Conservation (phyloP, 331 rosid genomes). For the Pyrus hybrid region DNA sequence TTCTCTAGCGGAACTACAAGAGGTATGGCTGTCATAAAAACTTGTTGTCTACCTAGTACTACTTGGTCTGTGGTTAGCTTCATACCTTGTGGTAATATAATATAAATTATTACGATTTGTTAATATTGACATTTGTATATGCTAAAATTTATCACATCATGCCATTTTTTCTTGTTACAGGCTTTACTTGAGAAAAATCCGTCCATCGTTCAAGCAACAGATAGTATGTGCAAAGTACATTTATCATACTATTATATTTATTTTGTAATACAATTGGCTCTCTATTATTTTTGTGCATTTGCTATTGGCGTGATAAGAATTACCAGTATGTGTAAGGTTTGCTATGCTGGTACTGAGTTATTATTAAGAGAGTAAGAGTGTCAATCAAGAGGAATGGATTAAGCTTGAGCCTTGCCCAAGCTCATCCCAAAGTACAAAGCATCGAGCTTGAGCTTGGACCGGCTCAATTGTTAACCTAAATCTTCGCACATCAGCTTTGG, state of each 20-base stretch:
- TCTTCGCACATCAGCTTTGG: not conserved
- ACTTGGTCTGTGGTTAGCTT: too few species aligned
- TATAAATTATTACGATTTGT: too few species aligned
- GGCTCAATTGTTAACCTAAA: not conserved
- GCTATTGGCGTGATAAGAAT: not conserved
- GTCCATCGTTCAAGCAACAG: too few species aligned
- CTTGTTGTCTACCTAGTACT: too few species aligned
- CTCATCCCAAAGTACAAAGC: not conserved
- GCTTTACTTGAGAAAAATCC: constrained; percentile 42
- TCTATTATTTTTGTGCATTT: not conserved
- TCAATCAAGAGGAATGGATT: not conserved
- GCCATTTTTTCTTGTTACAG: constrained; percentile 28
- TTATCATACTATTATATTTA: not conserved
- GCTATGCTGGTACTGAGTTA: not conserved
- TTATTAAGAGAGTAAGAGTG: not conserved
- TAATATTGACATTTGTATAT: too few species aligned
- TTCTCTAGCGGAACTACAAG: too few species aligned
- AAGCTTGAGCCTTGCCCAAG: not conserved
- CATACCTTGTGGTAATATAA: too few species aligned
- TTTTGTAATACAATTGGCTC: not conserved
- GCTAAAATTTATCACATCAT: too few species aligned
- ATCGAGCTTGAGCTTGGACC: not conserved
- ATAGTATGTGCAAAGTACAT: too few species aligned
- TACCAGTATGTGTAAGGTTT: not conserved
- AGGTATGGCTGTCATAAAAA: too few species aligned